A percentile compares a stretch with the other conserved stretches of the same genome.
These are phyloP conservation scores for Penstemon barbatus DNA, from an alignment of 257 asterid genomes.

Conservation along the genomic window DNA sequence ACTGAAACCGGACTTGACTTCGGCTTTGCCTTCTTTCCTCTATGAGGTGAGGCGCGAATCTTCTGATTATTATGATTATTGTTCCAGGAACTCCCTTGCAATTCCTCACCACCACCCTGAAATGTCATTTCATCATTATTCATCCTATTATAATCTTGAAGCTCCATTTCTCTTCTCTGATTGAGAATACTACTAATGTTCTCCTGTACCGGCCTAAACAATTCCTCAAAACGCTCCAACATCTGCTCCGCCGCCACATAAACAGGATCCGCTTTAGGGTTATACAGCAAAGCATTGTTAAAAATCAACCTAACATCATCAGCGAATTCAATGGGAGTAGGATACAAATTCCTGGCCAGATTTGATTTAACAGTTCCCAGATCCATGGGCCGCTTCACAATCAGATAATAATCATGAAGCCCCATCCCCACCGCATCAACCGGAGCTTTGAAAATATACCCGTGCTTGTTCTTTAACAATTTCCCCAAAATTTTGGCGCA, in stretches of 20 bases:
- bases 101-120: constrained; percentile 46
- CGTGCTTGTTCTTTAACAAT: constrained; percentile 62
- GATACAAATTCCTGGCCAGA: constrained; percentile 49
- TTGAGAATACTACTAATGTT: constrained; percentile 32
- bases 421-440: constrained; percentile 68
- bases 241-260: constrained; percentile 66
- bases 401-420: constrained; percentile 85
- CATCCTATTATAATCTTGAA: constrained; percentile 30
- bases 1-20: constrained; percentile 41
- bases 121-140: constrained; percentile 30
- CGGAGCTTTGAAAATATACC: constrained; percentile 63
- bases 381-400: constrained; percentile 94
- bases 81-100: constrained; percentile 86
- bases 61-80: constrained; percentile 33
- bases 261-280: constrained; percentile 76
- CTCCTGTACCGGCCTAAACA: constrained; percentile 69
- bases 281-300: constrained; percentile 86
- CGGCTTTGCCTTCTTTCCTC: constrained; percentile 45
- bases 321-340: constrained; percentile 68
- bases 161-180: constrained; percentile 40
- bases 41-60: constrained; percentile 42
- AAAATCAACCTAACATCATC: constrained; percentile 81
- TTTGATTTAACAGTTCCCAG: constrained; percentile 83
- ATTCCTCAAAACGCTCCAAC: constrained; percentile 62
- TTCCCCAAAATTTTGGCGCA: constrained; percentile 65